A percentile compares a stretch with the other conserved stretches of the same genome.
These are phyloP conservation scores for Phytophthora rubi DNA, from an alignment of 352 stramenopile genomes.

Conservation along the genomic window DNA sequence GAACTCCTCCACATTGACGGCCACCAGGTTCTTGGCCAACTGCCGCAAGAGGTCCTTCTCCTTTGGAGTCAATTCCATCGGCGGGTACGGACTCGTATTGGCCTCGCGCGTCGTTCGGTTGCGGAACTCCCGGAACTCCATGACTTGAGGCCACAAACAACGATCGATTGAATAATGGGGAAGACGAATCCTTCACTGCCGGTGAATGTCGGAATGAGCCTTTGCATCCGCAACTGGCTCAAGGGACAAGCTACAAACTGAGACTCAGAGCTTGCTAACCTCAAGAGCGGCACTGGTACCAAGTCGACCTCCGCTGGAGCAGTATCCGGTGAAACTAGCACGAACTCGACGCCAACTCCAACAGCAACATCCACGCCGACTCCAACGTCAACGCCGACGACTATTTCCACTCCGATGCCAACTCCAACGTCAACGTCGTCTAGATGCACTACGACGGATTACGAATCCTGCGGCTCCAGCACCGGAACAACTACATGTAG, in stretches of 20 bases:
- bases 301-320: slow-evolving; percentile 23
- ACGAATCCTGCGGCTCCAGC: slow-evolving; percentile 30
- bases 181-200: slow-evolving; percentile 1
- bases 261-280: slow-evolving; percentile 32
- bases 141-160: neutral
- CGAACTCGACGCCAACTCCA: slow-evolving; percentile 8
- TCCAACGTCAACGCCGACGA: slow-evolving; percentile 2
- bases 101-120: slow-evolving; percentile 25
- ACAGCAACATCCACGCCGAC: neutral
- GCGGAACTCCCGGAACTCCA: slow-evolving; percentile 38
- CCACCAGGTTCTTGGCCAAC: slow-evolving; percentile 35
- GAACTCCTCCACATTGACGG: slow-evolving; percentile 33
- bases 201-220: slow-evolving; percentile 31
- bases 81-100: slow-evolving; percentile 34
- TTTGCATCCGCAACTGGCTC: slow-evolving; percentile 1
- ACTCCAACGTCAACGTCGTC: slow-evolving; percentile 19
- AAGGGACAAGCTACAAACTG: slow-evolving; percentile 5
- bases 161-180: slow-evolving; percentile 2
- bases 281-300: slow-evolving; percentile 37
- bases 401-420: slow-evolving; percentile 2
- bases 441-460: slow-evolving; percentile 25
- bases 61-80: slow-evolving; percentile 28
- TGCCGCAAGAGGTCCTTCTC: slow-evolving; percentile 32
- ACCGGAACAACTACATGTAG: slow-evolving; percentile 23
- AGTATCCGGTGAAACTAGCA: slow-evolving; percentile 31